phyloP scores from a whole-genome alignment of 2,329 filamentous ascomycete species.

The Xylaria sp. region DNA sequence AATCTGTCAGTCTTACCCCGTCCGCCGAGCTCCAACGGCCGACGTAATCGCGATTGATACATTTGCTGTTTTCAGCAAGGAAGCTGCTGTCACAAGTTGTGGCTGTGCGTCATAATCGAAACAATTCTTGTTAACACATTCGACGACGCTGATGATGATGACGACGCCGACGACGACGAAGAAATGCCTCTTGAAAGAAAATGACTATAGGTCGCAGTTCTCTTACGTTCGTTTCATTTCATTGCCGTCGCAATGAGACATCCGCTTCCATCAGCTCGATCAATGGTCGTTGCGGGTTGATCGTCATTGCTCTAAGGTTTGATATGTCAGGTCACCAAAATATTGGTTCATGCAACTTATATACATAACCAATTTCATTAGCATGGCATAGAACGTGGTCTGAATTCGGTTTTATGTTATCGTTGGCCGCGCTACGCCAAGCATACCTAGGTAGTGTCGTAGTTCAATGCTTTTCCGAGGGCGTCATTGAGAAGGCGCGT shows the following conservation, averaged over 20 bases:
- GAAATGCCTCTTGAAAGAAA: neutral
- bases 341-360: constrained; percentile 9
- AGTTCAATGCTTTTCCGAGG: neutral
- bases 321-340: constrained; percentile 14
- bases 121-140: neutral
- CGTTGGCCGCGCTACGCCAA: neutral
- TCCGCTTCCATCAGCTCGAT: neutral
- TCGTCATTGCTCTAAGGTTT: constrained; percentile 12
- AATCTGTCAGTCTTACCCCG: constrained; percentile 7
- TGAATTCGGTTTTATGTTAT: neutral
- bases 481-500: neutral
- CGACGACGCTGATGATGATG: neutral
- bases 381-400: neutral
- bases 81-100: neutral
- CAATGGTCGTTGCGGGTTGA: constrained; percentile 14
- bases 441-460: neutral
- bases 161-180: neutral
- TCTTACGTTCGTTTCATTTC: neutral
- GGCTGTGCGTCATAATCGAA: constrained; percentile 12
- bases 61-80: constrained; percentile 21
- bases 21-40: neutral
- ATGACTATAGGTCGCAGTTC: neutral
- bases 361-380: neutral
- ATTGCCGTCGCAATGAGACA: neutral
- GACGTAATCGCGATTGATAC: constrained; percentile 19